These are phyloP conservation scores for Hypoxylon cercidicola DNA, from an alignment of 495 filamentous ascomycete genomes.

Conservation along the genomic window DNA sequence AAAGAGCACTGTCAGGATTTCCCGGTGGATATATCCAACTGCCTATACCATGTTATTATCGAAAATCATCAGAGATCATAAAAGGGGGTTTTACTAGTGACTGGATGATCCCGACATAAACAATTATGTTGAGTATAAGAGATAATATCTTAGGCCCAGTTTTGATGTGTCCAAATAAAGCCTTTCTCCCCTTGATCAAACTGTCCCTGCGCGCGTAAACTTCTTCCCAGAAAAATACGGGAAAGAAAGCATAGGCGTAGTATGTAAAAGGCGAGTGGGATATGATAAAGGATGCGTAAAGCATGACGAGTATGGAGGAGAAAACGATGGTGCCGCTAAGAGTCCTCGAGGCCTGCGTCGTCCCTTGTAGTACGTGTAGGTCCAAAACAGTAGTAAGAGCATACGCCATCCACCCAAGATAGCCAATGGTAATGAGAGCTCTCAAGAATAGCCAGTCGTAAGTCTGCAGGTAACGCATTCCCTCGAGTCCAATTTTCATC, in stretches of 20 bases:
- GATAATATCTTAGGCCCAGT: conserved; percentile 64
- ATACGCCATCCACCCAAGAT: conserved; percentile 96
- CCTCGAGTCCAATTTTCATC: conserved; percentile 80
- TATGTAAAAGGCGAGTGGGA: conserved; percentile 86
- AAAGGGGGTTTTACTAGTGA: conserved; percentile 70
- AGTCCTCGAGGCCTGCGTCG: conserved; percentile 72
- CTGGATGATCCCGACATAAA: conserved; percentile 79
- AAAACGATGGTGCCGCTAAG: conserved; percentile 71
- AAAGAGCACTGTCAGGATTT: conserved; percentile 87
- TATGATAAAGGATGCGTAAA: conserved; percentile 82
- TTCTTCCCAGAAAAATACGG: conserved; percentile 96
- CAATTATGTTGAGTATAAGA: conserved; percentile 69
- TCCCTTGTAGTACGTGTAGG: conserved; percentile 83
- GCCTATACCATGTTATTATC: conserved; percentile 51
- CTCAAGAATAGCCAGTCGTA: conserved; percentile 97
- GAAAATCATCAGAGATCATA: background rate
- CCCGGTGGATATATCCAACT: conserved; percentile 87
- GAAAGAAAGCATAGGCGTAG: conserved; percentile 92
- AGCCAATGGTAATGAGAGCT: conserved; percentile 91
- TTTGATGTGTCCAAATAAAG: conserved; percentile 73
- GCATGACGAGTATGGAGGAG: conserved; percentile 73
- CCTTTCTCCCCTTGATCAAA: conserved; percentile 71
- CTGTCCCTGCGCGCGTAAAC: conserved; percentile 83
- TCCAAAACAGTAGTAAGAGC: conserved; percentile 92
- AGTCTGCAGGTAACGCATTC: conserved; percentile 93